These are phyloP conservation scores for Trichosanthes cucumerina DNA, from an alignment of 306 rosid genomes.

Conservation along the genomic window DNA sequence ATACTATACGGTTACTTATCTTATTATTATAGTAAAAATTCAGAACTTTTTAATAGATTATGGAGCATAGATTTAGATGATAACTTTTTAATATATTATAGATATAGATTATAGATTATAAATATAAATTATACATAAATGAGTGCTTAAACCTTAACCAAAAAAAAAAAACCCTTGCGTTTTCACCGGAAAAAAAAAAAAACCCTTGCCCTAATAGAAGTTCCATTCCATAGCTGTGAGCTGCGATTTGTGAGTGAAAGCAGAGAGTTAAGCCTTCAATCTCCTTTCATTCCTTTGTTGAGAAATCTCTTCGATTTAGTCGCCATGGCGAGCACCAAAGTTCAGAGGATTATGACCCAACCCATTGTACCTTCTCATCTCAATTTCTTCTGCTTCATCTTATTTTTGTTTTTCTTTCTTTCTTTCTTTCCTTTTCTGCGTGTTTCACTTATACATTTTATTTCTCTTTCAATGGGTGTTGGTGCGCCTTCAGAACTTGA, in stretches of 20 bases:
- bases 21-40: no score
- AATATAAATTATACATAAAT: no score
- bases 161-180: no score
- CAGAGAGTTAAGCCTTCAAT: not conserved
- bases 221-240: not conserved
- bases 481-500: constrained; percentile 51
- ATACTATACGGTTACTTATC: no score
- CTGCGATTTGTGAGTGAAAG: not conserved
- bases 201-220: no score
- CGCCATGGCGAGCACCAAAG: constrained; percentile 90
- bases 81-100: no score
- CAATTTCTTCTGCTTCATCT: not conserved
- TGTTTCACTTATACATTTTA: not conserved
- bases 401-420: not conserved
- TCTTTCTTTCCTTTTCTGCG: no score
- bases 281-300: not conserved
- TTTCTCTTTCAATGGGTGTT: not conserved
- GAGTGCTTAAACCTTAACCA: no score
- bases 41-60: no score
- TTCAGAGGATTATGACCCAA: constrained; percentile 94
- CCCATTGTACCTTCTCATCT: constrained; percentile 43
- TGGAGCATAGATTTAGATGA: no score
- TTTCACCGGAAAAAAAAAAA: no score
- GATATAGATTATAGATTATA: no score
- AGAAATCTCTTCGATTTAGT: not conserved